A percentile compares a stretch with the other conserved stretches of the same genome.
Evolutionary conservation across 2,329 filamentous ascomycete species (phyloP).

Genomic region (Venturia carpophila): DNA sequence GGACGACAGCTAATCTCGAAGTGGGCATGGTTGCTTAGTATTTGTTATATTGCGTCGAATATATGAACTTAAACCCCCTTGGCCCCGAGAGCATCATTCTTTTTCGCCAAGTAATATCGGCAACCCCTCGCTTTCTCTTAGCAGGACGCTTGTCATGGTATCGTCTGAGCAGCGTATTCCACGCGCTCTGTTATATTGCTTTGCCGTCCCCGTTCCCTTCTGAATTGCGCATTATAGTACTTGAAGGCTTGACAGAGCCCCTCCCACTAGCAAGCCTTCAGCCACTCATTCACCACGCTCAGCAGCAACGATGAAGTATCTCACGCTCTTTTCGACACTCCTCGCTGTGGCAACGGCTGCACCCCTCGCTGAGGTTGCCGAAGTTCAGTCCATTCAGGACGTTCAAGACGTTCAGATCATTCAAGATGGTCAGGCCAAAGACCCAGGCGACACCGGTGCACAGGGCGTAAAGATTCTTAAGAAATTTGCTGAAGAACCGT

Average conservation of each 20-base stretch:
- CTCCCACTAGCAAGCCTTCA: not conserved
- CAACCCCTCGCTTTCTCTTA: constrained; percentile 11
- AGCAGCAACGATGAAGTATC: constrained; percentile 15
- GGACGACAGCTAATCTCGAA: not conserved
- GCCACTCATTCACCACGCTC: constrained; percentile 12
- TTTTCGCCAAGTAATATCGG: constrained; percentile 9
- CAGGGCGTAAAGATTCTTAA: constrained; percentile 15
- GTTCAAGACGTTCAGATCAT: constrained; percentile 1
- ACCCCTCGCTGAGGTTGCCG: constrained; percentile 12
- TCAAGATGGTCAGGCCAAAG: constrained; percentile 1
- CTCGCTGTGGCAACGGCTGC: constrained; percentile 5
- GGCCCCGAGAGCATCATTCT: not conserved
- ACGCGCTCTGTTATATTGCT: not conserved
- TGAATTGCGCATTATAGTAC: not conserved
- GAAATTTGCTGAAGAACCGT: constrained; percentile 4
- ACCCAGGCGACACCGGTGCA: not conserved
- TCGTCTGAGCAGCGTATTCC: constrained; percentile 2
- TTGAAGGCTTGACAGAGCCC: not conserved
- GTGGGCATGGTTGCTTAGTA: not conserved
- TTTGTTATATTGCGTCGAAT: constrained; percentile 1
- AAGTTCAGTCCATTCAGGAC: not conserved
- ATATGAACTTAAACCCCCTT: constrained; percentile 8
- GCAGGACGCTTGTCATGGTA: not conserved
- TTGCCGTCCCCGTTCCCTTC: not conserved
- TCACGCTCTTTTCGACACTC: constrained; percentile 17